phyloP scores from a whole-genome alignment of 352 stramenopile species.

The Aphanomyces cochlioides region DNA sequence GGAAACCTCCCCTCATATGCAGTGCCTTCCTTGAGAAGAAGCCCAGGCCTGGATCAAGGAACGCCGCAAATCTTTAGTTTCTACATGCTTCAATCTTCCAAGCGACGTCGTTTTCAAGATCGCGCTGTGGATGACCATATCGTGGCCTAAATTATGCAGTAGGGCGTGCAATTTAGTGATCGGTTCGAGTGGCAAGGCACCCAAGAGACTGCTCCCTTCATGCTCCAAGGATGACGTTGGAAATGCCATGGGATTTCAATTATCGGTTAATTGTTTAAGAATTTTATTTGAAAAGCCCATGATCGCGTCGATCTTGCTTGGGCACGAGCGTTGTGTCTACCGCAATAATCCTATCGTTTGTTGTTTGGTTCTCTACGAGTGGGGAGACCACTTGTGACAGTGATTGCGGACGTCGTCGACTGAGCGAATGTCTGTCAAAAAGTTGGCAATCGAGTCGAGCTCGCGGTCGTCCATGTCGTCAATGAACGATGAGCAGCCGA shows the following conservation, averaged over 20 bases:
- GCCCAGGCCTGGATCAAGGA: too few relatives aligned
- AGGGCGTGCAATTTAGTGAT: too few relatives aligned
- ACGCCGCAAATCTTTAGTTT: too few relatives aligned
- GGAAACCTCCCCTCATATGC: too few relatives aligned
- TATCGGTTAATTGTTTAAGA: constrained; percentile 1
- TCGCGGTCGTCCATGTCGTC: constrained; percentile 87
- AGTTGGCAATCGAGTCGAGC: constrained; percentile 77
- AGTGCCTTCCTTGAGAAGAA: too few relatives aligned
- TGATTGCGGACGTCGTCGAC: constrained; percentile 65
- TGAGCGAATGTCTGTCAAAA: constrained; percentile 50
- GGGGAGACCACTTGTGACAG: constrained; percentile 62
- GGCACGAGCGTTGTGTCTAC: too few relatives aligned
- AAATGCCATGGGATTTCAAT: neutral
- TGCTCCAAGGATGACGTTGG: neutral
- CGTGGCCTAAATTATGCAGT: too few relatives aligned
- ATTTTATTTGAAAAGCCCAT: constrained; percentile 5
- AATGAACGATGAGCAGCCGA: constrained; percentile 86
- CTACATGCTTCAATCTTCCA: too few relatives aligned
- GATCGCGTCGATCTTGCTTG: neutral
- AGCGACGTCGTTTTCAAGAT: too few relatives aligned
- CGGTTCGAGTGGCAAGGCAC: too few relatives aligned
- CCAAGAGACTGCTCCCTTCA: neutral
- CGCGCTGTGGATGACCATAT: too few relatives aligned
- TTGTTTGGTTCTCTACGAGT: constrained; percentile 46
- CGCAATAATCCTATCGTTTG: neutral